These are phyloP conservation scores for Melanogaster broomeanus DNA, from an alignment of 768 basidiomycete species.

Conservation along the genomic window DNA sequence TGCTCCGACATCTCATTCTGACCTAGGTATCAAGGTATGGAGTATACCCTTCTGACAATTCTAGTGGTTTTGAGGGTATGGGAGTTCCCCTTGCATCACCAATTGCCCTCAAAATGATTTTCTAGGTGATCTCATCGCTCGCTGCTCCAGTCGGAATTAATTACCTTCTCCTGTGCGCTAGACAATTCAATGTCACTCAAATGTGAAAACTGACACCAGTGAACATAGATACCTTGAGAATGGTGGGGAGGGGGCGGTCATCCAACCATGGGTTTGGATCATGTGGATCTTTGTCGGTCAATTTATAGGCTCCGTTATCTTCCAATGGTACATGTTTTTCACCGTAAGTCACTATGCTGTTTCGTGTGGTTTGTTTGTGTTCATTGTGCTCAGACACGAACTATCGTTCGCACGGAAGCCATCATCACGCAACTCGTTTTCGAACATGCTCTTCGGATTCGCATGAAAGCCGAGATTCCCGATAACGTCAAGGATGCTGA, in stretches of 20 bases:
- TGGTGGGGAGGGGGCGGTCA: constrained; percentile 43
- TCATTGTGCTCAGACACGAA: constrained; percentile 35
- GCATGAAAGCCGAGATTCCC: constrained; percentile 29
- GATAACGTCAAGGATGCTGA: constrained; percentile 5
- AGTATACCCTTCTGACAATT: constrained; percentile 5
- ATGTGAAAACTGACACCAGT: background rate
- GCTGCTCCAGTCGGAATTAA: constrained; percentile 34
- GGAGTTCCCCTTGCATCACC: background rate
- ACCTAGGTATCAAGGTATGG: background rate
- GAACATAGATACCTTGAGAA: constrained; percentile 57
- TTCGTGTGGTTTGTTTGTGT: background rate
- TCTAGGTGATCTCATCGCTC: constrained; percentile 22
- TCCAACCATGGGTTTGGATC: constrained; percentile 76
- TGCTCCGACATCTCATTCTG: background rate
- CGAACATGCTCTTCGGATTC: constrained; percentile 60
- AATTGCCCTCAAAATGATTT: background rate
- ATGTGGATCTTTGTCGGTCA: constrained; percentile 50
- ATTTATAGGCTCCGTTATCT: constrained; percentile 39
- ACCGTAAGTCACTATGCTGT: constrained; percentile 13
- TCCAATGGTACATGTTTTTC: constrained; percentile 55
- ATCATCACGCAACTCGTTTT: constrained; percentile 56
- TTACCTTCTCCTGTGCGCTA: constrained; percentile 28
- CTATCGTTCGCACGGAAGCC: constrained; percentile 50
- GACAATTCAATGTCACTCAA: background rate
- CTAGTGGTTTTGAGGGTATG: constrained; percentile 9